These are phyloP conservation scores for Hemileccinum impolitum DNA, from an alignment of 768 basidiomycete genomes.

Conservation along the genomic window DNA sequence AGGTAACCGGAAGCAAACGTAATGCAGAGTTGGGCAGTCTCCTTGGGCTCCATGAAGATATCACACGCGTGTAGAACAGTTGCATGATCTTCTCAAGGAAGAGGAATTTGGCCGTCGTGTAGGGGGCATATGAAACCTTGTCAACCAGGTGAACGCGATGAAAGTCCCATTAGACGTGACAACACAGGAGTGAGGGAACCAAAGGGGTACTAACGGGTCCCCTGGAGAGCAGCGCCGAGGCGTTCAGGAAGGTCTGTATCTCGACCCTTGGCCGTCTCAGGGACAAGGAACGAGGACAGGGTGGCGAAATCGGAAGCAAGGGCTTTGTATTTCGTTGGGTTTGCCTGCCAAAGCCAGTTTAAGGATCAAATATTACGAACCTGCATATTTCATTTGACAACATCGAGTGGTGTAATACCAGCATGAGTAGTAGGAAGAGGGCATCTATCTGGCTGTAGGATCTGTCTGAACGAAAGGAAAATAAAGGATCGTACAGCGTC, in stretches of 20 bases:
- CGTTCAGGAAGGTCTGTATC: conserved; percentile 82
- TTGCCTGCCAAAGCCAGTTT: conserved; percentile 51
- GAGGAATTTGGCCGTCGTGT: conserved; percentile 99
- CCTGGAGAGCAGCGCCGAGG: conserved; percentile 63
- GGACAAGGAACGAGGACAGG: conserved; percentile 93
- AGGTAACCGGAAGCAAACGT: conserved; percentile 91
- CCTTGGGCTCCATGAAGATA: conserved; percentile 79
- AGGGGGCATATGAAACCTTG: conserved; percentile 46
- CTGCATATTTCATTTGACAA: conserved; percentile 93
- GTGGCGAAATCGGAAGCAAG: conserved; percentile 57
- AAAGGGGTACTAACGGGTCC: conserved; percentile 75
- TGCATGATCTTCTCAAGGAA: conserved; percentile 89
- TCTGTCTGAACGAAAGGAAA: too few relatives aligned
- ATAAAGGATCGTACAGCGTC: too few relatives aligned
- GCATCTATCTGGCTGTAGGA: too few relatives aligned
- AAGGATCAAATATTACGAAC: conserved; percentile 19
- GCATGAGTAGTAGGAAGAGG: conserved; percentile 45
- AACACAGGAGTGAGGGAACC: conserved; percentile 82
- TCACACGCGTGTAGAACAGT: conserved; percentile 84
- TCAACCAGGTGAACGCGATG: too few relatives aligned
- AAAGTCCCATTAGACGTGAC: conserved; percentile 53
- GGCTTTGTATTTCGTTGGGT: conserved; percentile 73
- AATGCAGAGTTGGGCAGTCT: conserved; percentile 82
- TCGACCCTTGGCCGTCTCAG: conserved; percentile 94
- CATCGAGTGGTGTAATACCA: conserved; percentile 82